Percentiles rank a stretch among this genome's conserved stretches.
These are phyloP conservation scores for Rheum nobile DNA, from an alignment of 148 eudicot genomes.

Conservation along the genomic window DNA sequence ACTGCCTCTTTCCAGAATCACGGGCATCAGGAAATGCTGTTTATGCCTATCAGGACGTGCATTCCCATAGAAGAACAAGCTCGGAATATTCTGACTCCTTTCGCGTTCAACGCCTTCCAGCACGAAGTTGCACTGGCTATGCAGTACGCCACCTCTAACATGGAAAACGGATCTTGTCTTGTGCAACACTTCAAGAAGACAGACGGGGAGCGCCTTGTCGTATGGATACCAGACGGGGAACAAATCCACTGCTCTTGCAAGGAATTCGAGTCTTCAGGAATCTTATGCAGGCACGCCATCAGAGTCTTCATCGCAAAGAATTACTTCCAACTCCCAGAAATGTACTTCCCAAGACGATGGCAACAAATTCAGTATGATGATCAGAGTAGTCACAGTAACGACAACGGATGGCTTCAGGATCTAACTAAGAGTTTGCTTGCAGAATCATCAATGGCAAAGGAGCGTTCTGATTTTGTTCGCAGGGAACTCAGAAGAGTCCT, in stretches of 20 bases:
- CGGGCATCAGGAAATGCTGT: conserved; percentile 17
- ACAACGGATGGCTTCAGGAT: conserved; percentile 35
- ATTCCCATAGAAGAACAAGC: conserved; percentile 69
- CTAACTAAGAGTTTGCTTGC: conserved; percentile 29
- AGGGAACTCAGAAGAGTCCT: conserved; percentile 35
- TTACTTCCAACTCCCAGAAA: conserved; percentile 57
- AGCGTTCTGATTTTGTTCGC: conserved; percentile 34
- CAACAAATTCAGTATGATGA: conserved; percentile 37
- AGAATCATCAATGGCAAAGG: conserved; percentile 43
- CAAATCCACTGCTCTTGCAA: conserved; percentile 65
- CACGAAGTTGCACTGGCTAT: conserved; percentile 37
- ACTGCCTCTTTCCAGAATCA: conserved; percentile 19
- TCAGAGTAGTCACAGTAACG: conserved; percentile 17
- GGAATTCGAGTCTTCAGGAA: conserved; percentile 56
- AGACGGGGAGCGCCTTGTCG: conserved; percentile 44
- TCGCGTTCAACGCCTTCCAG: conserved; percentile 40
- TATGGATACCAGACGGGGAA: conserved; percentile 58
- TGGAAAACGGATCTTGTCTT: conserved; percentile 48
- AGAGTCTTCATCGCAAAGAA: conserved; percentile 44
- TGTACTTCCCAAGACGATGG: conserved; percentile 54
- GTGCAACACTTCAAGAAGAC: conserved; percentile 49
- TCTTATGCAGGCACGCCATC: conserved; percentile 54
- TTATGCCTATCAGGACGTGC: conserved; percentile 36
- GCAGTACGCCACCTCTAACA: conserved; percentile 47
- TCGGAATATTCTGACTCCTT: conserved; percentile 37